phyloP scores from a whole-genome alignment of 495 filamentous ascomycete species.

The Aspergillus affinis region DNA sequence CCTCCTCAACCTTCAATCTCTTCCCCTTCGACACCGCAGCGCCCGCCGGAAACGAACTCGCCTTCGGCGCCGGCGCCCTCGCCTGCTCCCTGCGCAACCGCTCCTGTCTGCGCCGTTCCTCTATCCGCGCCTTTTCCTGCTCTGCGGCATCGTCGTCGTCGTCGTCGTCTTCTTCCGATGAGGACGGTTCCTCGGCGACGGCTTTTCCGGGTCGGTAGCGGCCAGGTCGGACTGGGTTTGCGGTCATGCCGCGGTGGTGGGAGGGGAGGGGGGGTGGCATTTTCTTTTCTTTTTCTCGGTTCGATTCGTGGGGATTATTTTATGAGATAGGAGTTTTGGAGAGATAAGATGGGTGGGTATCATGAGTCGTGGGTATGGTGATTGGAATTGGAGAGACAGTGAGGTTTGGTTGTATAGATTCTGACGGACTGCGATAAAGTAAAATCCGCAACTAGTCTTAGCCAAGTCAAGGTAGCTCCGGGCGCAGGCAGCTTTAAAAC shows the following conservation, averaged over 20 bases:
- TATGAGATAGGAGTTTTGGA: conserved; percentile 1
- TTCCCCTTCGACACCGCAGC: conserved; percentile 26
- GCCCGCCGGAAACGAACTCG: conserved; percentile 55
- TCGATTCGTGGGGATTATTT: not conserved
- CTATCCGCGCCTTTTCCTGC: conserved; percentile 33
- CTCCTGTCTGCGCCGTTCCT: conserved; percentile 34
- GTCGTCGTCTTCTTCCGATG: conserved; percentile 59
- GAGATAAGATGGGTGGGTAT: no score
- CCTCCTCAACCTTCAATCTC: conserved; percentile 25
- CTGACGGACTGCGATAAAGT: no score
- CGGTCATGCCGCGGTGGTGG: conserved; percentile 83
- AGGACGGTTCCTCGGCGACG: conserved; percentile 64
- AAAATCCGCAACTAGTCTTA: no score
- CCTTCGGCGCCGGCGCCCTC: conserved; percentile 64
- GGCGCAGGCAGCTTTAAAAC: no score
- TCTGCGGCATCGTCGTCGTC: conserved; percentile 47
- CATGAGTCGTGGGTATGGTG: no score
- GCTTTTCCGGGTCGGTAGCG: conserved; percentile 87
- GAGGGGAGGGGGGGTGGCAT: conserved; percentile 65
- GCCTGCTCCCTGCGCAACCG: conserved; percentile 31
- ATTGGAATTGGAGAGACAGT: no score
- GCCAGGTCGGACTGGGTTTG: conserved; percentile 74
- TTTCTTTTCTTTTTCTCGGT: conserved; percentile 20
- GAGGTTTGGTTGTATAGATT: no score
- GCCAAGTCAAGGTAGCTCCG: no score